phyloP scores from a whole-genome alignment of 176 grass and related monocot genomes.

The Oryza coarctata region DNA sequence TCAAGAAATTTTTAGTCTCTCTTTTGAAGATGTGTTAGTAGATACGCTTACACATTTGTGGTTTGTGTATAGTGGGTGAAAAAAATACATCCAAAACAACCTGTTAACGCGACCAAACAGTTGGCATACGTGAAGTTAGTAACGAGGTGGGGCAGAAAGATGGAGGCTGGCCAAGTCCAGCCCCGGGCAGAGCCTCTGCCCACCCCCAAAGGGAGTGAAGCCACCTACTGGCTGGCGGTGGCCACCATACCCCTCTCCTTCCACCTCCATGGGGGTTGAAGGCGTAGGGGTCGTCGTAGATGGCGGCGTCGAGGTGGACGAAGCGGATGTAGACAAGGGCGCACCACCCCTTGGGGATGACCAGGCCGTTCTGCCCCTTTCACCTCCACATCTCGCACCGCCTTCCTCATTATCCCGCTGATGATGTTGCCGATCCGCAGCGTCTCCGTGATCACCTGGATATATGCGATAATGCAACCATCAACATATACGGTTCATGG shows the following conservation, averaged over 20 bases:
- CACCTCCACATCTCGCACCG: slow-evolving; percentile 64
- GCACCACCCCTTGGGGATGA: slow-evolving; percentile 83
- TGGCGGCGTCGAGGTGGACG: slow-evolving; percentile 59
- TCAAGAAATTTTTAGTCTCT: too few species aligned
- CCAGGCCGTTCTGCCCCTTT: slow-evolving; percentile 35
- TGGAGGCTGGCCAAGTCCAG: slow-evolving; percentile 37
- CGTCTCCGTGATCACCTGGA: slow-evolving; percentile 84
- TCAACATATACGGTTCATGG: background rate
- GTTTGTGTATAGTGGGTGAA: too few species aligned
- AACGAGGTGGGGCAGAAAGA: slow-evolving; percentile 54
- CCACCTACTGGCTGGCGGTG: background rate
- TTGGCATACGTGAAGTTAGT: slow-evolving; percentile 34
- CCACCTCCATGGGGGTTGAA: slow-evolving; percentile 96
- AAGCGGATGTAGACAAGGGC: slow-evolving; percentile 75
- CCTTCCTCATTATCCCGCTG: slow-evolving; percentile 83
- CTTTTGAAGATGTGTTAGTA: too few species aligned
- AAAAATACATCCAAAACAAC: too few species aligned
- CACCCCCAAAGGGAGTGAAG: slow-evolving; percentile 51
- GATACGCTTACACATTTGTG: too few species aligned
- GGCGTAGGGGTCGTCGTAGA: slow-evolving; percentile 54
- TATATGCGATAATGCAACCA: too few species aligned
- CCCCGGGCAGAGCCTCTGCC: slow-evolving; percentile 54
- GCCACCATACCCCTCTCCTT: slow-evolving; percentile 12
- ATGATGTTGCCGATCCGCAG: slow-evolving; percentile 80
- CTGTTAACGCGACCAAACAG: too few species aligned